A percentile compares a stretch with the other conserved stretches of the same genome.
Conservation (phyloP, 805 yeast species). For the Kregervanrija pseudodelftensis region DNA sequence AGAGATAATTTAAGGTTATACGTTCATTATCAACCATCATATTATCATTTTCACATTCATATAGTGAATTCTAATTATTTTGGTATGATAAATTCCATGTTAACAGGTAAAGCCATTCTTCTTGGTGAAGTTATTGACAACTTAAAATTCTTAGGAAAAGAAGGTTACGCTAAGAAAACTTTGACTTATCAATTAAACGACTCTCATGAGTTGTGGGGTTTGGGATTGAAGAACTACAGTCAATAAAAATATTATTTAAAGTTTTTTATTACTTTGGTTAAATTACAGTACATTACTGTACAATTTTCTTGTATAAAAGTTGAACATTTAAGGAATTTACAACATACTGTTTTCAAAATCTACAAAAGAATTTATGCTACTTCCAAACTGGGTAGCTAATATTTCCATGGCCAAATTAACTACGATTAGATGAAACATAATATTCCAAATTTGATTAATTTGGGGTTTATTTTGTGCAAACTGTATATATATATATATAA, state of each 20-base stretch:
- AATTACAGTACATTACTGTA: too few species aligned
- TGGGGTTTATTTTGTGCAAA: too few species aligned
- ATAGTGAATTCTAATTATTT: slow-evolving; percentile 68
- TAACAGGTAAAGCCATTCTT: slow-evolving; percentile 74
- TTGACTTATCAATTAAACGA: slow-evolving; percentile 68
- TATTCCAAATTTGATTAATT: too few species aligned
- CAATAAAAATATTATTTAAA: neutral
- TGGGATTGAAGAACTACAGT: slow-evolving; percentile 18
- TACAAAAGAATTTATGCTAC: too few species aligned
- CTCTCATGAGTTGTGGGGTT: slow-evolving; percentile 65
- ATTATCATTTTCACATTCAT: slow-evolving; percentile 92
- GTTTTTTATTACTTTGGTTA: too few species aligned
- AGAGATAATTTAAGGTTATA: slow-evolving; percentile 63
- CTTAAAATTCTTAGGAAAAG: slow-evolving; percentile 42
- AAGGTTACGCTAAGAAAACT: slow-evolving; percentile 52
- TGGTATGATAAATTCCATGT: slow-evolving; percentile 60
- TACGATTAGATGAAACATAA: too few species aligned
- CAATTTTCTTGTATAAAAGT: too few species aligned
- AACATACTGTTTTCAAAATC: too few species aligned
- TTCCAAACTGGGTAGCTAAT: too few species aligned
- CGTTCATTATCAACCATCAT: slow-evolving; percentile 92
- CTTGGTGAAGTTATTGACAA: slow-evolving; percentile 78
- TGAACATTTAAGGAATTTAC: too few species aligned
- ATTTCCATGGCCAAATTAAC: too few species aligned
- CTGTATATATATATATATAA: too few species aligned